Conservation (phyloP, 164 flowering plant genomes). For the Sedum album region DNA sequence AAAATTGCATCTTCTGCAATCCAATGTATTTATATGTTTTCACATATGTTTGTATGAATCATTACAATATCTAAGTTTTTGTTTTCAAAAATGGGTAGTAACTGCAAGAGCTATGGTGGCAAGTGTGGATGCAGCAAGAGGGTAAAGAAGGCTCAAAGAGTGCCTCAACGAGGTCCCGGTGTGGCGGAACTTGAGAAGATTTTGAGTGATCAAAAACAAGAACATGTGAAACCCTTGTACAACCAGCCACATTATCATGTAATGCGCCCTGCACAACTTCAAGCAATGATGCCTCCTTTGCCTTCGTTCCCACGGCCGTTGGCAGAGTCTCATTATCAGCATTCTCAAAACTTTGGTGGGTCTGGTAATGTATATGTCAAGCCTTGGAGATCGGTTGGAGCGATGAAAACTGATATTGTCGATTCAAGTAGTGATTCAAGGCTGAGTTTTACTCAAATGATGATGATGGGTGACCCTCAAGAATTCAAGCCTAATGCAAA, state of each 20-base stretch:
- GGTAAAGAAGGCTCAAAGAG: background rate
- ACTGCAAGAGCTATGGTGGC: constrained; percentile 2
- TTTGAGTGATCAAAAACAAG: background rate
- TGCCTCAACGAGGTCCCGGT: background rate
- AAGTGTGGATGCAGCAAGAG: constrained; percentile 3
- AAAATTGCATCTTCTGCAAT: background rate
- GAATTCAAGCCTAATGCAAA: background rate
- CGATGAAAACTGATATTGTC: background rate
- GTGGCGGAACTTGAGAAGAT: constrained; percentile 5
- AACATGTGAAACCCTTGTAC: background rate
- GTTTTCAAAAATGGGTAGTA: background rate
- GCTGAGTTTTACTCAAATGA: constrained; percentile 3
- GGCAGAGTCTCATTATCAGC: background rate
- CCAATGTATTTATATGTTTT: background rate
- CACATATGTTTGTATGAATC: too few species aligned
- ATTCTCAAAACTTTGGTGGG: background rate
- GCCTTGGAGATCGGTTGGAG: background rate
- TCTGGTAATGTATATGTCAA: background rate
- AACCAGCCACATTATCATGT: background rate
- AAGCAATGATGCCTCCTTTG: background rate
- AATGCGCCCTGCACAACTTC: background rate
- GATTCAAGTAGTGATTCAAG: background rate
- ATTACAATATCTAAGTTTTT: too few species aligned
- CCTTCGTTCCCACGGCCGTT: background rate
- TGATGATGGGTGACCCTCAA: background rate